Conservation (phyloP, 495 filamentous ascomycete genomes). For the Penicillium coprophilum region DNA sequence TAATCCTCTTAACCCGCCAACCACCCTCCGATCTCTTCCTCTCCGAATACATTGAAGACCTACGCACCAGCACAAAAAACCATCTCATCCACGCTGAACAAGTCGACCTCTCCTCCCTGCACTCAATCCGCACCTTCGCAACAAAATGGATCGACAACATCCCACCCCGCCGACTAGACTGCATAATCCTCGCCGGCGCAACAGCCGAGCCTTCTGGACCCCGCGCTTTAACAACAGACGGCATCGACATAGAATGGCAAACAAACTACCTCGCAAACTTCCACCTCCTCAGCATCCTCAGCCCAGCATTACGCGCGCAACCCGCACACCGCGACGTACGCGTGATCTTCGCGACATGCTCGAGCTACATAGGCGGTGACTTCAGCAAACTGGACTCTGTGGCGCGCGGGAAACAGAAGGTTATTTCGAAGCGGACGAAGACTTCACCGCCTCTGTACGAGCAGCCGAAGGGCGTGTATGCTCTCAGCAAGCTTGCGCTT, state of each 20-base stretch:
- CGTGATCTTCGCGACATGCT: slow-evolving; percentile 82
- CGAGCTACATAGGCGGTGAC: slow-evolving; percentile 74
- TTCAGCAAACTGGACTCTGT: slow-evolving; percentile 50
- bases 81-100: slow-evolving; percentile 92
- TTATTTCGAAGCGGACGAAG: slow-evolving; percentile 28
- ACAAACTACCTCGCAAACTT: slow-evolving; percentile 96
- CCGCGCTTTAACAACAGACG: slow-evolving; percentile 63
- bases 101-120: slow-evolving; percentile 81
- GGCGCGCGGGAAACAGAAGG: slow-evolving; percentile 25
- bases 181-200: slow-evolving; percentile 83
- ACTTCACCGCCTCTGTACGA: slow-evolving; percentile 13
- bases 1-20: slow-evolving; percentile 85
- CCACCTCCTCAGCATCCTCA: slow-evolving; percentile 86
- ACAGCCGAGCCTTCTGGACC: slow-evolving; percentile 60
- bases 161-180: slow-evolving; percentile 87
- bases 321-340: slow-evolving; percentile 91
- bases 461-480: slow-evolving; percentile 55
- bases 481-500: slow-evolving; percentile 82
- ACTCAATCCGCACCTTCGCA: slow-evolving; percentile 90
- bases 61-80: slow-evolving; percentile 78
- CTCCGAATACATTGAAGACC: slow-evolving; percentile 85
- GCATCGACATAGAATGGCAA: slow-evolving; percentile 85
- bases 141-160: slow-evolving; percentile 98
- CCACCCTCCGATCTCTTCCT: slow-evolving; percentile 80
- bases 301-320: slow-evolving; percentile 82